These are phyloP conservation scores for Trichophyton rubrum DNA, from an alignment of 2,329 filamentous ascomycete species.

Conservation along the genomic window DNA sequence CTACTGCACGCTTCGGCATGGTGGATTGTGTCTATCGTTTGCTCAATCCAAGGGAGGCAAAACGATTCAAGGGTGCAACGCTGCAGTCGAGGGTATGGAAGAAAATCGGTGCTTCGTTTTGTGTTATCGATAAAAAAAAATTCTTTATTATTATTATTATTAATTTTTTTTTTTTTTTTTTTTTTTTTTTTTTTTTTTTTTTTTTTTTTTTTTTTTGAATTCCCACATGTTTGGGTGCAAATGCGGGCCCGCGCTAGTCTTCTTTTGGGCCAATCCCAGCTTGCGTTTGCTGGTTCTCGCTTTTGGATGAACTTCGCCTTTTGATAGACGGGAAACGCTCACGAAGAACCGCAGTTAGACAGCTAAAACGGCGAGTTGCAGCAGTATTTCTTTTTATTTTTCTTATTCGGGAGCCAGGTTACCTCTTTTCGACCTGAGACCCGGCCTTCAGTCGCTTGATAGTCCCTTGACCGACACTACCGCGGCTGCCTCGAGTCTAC, in stretches of 20 bases:
- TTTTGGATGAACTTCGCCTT: background rate
- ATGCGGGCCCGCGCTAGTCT: slow-evolving; percentile 12
- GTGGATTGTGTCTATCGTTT: background rate
- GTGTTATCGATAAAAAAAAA: slow-evolving; percentile 4
- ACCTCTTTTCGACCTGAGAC: background rate
- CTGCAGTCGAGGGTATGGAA: background rate
- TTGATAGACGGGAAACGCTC: background rate
- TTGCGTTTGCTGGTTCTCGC: background rate
- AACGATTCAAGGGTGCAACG: background rate
- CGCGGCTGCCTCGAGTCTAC: background rate
- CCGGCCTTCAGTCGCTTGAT: background rate
- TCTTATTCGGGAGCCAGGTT: background rate
- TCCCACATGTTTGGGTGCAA: slow-evolving; percentile 6
- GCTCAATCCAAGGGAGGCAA: background rate
- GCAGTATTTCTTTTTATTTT: background rate
- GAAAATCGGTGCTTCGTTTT: background rate
- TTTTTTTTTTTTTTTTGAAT: background rate
- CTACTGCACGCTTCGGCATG: slow-evolving; percentile 51
- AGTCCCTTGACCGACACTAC: background rate
- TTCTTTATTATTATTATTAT: background rate
- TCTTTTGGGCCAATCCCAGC: slow-evolving; percentile 8
- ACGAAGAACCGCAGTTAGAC: background rate
- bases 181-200: background rate
- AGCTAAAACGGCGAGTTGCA: background rate
- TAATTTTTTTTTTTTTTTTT: background rate